Percentiles rank a stretch among this genome's conserved stretches.
phyloP scores from a whole-genome alignment of 768 basidiomycete species.

The Suillus weaverae region DNA sequence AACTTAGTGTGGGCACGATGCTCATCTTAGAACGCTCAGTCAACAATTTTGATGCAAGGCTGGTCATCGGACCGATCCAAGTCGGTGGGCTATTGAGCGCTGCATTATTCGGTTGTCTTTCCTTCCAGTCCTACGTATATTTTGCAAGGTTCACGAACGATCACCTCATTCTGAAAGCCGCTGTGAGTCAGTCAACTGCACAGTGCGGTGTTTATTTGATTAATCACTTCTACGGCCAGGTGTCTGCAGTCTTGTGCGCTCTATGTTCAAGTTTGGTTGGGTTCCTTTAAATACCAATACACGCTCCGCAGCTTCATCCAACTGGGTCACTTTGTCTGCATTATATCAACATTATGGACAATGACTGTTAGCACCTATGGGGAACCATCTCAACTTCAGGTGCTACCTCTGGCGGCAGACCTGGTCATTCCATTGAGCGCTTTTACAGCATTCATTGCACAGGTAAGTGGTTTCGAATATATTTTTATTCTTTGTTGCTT shows the following conservation, averaged over 20 bases:
- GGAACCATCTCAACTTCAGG: background rate
- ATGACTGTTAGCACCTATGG: slow-evolving; percentile 6
- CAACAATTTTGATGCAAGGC: background rate
- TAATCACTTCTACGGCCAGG: background rate
- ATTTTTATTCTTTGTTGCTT: background rate
- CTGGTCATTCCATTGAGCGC: background rate
- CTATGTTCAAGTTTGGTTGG: background rate
- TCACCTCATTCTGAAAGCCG: slow-evolving; percentile 1
- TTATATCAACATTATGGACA: slow-evolving; percentile 5
- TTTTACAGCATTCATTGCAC: background rate
- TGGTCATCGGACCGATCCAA: slow-evolving; percentile 15
- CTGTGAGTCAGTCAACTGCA: background rate
- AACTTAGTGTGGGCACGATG: background rate
- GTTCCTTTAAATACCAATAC: background rate
- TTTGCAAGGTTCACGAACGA: slow-evolving; percentile 8
- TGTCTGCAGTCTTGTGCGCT: slow-evolving; percentile 1
- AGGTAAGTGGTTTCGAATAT: background rate
- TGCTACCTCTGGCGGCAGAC: slow-evolving; percentile 3
- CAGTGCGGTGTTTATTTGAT: background rate
- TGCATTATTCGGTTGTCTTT: slow-evolving; percentile 15
- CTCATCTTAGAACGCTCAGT: background rate
- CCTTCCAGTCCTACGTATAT: slow-evolving; percentile 15
- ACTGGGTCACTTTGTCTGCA: slow-evolving; percentile 4
- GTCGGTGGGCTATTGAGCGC: slow-evolving; percentile 13
- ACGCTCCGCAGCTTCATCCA: background rate